These are phyloP conservation scores for Abrus precatorius DNA, from an alignment of 306 rosid genomes.

Conservation along the genomic window DNA sequence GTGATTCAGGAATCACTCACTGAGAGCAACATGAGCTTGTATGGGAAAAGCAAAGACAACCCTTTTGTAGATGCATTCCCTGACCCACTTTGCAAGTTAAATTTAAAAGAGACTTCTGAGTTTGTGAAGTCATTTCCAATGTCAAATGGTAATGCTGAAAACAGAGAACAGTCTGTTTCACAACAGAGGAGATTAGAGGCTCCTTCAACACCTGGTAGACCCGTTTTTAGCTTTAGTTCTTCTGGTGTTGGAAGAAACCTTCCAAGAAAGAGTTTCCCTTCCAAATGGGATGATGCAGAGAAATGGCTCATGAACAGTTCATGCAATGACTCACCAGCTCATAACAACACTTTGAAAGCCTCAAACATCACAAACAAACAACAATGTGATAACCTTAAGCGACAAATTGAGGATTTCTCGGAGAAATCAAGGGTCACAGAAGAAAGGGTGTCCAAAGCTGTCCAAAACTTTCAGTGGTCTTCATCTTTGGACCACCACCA, in stretches of 20 bases:
- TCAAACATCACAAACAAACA: slow-evolving; percentile 57
- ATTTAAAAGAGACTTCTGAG: slow-evolving; percentile 92
- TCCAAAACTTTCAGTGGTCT: slow-evolving; percentile 60
- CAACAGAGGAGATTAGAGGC: slow-evolving; percentile 68
- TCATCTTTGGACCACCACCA: slow-evolving; percentile 67
- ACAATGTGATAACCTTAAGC: slow-evolving; percentile 61
- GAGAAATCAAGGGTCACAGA: slow-evolving; percentile 74
- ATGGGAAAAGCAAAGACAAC: slow-evolving; percentile 55
- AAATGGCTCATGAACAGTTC: slow-evolving; percentile 91
- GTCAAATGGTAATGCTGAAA: slow-evolving; percentile 54
- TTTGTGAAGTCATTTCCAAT: slow-evolving; percentile 92
- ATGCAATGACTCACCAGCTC: slow-evolving; percentile 93
- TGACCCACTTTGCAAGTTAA: slow-evolving; percentile 93
- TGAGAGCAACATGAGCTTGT: slow-evolving; percentile 57
- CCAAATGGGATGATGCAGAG: slow-evolving; percentile 99
- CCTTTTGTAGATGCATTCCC: slow-evolving; percentile 78
- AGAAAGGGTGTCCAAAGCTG: slow-evolving; percentile 69
- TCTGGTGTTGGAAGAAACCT: slow-evolving; percentile 56
- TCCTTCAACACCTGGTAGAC: slow-evolving; percentile 95
- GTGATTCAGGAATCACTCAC: slow-evolving; percentile 63
- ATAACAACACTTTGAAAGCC: slow-evolving; percentile 50
- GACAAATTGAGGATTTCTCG: slow-evolving; percentile 64
- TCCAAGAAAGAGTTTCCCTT: slow-evolving; percentile 82
- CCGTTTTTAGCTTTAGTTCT: slow-evolving; percentile 77
- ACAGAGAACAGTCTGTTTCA: slow-evolving; percentile 57